Conservation (phyloP, 495 filamentous ascomycete genomes). For the Elaphomyces granulatus region DNA sequence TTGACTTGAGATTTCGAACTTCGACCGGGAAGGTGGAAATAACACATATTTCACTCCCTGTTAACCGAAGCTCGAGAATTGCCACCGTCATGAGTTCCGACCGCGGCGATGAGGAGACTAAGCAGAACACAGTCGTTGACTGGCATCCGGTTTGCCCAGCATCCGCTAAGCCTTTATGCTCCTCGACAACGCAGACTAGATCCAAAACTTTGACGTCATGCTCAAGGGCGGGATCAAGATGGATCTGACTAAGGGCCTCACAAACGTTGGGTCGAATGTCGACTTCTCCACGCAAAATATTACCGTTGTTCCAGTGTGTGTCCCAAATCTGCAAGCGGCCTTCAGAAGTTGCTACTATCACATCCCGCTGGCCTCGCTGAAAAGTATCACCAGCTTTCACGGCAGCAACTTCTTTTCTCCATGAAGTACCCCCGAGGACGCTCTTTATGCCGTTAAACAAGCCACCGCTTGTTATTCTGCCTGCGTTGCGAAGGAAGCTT, state of each 20-base stretch:
- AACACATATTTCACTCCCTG: constrained; percentile 14
- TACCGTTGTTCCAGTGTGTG: constrained; percentile 65
- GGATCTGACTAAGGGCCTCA: constrained; percentile 9
- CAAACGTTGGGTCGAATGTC: constrained; percentile 32
- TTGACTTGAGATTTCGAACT: constrained; percentile 11
- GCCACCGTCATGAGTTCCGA: constrained; percentile 14
- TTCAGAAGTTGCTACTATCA: constrained; percentile 58
- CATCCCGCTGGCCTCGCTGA: constrained; percentile 69
- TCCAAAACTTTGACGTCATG: constrained; percentile 20
- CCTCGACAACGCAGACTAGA: constrained; percentile 10
- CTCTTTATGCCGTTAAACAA: constrained; percentile 66
- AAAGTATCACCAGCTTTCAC: constrained; percentile 52
- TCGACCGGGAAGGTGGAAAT: constrained; percentile 19
- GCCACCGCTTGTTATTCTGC: constrained; percentile 34
- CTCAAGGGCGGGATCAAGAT: constrained; percentile 17
- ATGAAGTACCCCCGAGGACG: constrained; percentile 47
- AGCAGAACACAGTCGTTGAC: constrained; percentile 20
- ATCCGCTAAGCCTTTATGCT: constrained; percentile 8
- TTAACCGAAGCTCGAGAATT: constrained; percentile 18
- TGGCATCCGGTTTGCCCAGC: constrained; percentile 12
- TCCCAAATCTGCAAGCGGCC: constrained; percentile 75
- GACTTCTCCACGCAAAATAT: constrained; percentile 36
- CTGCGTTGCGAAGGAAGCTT: constrained; percentile 52
- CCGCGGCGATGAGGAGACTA: constrained; percentile 15
- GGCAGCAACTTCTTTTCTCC: constrained; percentile 62